Percentiles rank a stretch among this genome's conserved stretches.
Evolutionary conservation across 1,139 yeast species (phyloP).

Genomic region (Hansenula lynferdii): DNA sequence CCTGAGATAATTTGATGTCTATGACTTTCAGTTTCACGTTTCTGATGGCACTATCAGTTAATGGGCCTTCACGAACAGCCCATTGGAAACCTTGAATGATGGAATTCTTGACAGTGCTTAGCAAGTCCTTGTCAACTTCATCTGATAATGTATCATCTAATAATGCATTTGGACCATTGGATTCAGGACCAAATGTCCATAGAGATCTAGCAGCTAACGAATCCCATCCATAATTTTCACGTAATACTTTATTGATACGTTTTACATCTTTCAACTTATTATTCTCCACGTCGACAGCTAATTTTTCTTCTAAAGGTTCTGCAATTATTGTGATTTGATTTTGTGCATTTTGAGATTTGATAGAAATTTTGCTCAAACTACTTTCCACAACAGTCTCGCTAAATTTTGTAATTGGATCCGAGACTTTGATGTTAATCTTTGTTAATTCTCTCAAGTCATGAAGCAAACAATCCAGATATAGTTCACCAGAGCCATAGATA

Average conservation of each 20-base stretch:
- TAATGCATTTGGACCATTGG: constrained; percentile 52
- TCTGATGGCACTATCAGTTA: constrained; percentile 79
- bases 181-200: constrained; percentile 75
- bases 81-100: constrained; percentile 78
- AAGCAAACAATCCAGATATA: constrained; percentile 78
- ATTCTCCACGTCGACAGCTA: constrained; percentile 53
- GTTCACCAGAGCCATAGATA: constrained; percentile 79
- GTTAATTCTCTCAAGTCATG: constrained; percentile 69
- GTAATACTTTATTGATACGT: constrained; percentile 48
- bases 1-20: constrained; percentile 50
- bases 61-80: constrained; percentile 84
- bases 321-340: constrained; percentile 68
- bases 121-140: constrained; percentile 56
- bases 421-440: constrained; percentile 69
- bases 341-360: constrained; percentile 49
- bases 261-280: constrained; percentile 36
- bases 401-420: constrained; percentile 80
- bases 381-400: constrained; percentile 70
- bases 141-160: constrained; percentile 74
- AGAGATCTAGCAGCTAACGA: constrained; percentile 76
- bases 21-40: constrained; percentile 69
- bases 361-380: constrained; percentile 63
- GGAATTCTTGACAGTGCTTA: constrained; percentile 45
- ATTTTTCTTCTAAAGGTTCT: constrained; percentile 60
- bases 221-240: constrained; percentile 72